These are phyloP conservation scores for Metarhizium humberi DNA, from an alignment of 2,329 filamentous ascomycete genomes.

Conservation along the genomic window DNA sequence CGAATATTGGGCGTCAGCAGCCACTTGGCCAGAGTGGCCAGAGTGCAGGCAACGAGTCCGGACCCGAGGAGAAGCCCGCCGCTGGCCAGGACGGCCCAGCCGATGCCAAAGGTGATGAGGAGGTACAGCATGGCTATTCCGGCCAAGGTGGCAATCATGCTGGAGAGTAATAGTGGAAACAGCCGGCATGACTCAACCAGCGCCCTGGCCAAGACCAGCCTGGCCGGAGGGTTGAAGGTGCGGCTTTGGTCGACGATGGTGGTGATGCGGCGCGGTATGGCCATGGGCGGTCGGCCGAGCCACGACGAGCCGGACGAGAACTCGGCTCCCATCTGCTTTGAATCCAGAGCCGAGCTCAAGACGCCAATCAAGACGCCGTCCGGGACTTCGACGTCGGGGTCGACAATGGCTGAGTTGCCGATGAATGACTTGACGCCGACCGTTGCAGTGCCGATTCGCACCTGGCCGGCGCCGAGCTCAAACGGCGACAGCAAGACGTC, in stretches of 20 bases:
- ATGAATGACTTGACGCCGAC: constrained; percentile 11
- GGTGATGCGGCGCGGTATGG: constrained; percentile 9
- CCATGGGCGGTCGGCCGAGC: constrained; percentile 13
- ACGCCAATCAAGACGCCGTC: constrained; percentile 11
- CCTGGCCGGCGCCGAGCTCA: constrained; percentile 7
- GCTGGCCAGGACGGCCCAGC: constrained; percentile 8
- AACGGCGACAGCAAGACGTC: constrained; percentile 12
- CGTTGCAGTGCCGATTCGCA: constrained; percentile 7
- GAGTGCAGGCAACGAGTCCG: constrained; percentile 2
- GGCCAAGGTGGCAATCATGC: constrained; percentile 1
- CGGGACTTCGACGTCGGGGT: constrained; percentile 8
- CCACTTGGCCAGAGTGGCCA: constrained; percentile 12
- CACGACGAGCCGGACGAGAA: constrained; percentile 9
- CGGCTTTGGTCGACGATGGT: constrained; percentile 8
- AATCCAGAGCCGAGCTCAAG: constrained; percentile 9
- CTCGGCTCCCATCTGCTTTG: constrained; percentile 5
- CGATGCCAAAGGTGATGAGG: constrained; percentile 7
- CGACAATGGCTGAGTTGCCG: constrained; percentile 13
- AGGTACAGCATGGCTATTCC: constrained; percentile 7
- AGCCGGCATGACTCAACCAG: constrained; percentile 11
- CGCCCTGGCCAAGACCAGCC: constrained; percentile 7
- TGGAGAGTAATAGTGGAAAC: constrained; percentile 9
- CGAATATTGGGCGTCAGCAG: constrained; percentile 10
- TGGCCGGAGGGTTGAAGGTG: constrained; percentile 10
- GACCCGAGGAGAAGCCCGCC: constrained; percentile 4